phyloP scores from a whole-genome alignment of 192 early-diverging fungal genomes.

The Geranomyces michiganensis region DNA sequence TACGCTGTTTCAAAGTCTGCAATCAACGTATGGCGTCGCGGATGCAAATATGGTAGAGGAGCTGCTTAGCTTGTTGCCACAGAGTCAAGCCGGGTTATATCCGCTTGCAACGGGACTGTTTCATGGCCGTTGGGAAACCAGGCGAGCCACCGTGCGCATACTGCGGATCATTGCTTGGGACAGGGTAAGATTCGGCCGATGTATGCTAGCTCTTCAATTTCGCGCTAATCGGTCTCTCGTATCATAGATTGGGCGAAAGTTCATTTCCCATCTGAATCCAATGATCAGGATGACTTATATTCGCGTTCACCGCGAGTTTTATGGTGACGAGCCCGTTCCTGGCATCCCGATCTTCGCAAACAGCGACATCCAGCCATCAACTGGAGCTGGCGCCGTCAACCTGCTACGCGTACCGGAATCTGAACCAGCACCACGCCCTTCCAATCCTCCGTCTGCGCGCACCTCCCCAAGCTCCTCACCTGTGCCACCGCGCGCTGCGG shows the following conservation, averaged over 20 bases:
- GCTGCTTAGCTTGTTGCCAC: constrained; percentile 74
- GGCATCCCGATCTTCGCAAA: not conserved
- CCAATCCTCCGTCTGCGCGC: not conserved
- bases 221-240: not conserved
- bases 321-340: constrained; percentile 3
- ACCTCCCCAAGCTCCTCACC: not conserved
- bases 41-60: constrained; percentile 82
- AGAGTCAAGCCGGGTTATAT: constrained; percentile 78
- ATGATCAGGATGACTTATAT: constrained; percentile 28
- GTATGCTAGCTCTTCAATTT: too few relatives aligned
- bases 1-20: constrained; percentile 69
- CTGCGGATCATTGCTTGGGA: constrained; percentile 74
- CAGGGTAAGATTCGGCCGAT: constrained; percentile 38
- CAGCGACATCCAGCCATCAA: too few relatives aligned
- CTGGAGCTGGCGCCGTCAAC: too few relatives aligned
- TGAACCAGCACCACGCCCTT: not conserved
- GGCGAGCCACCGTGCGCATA: constrained; percentile 71
- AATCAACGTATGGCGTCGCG: constrained; percentile 63
- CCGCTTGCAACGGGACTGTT: constrained; percentile 83
- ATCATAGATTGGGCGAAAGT: constrained; percentile 20
- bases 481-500: not conserved
- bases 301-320: constrained; percentile 17
- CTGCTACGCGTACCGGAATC: not conserved
- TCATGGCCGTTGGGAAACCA: constrained; percentile 68
- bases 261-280: constrained; percentile 36